Conservation (phyloP, 2,329 filamentous ascomycete species). For the Colletotrichum australisinense region DNA sequence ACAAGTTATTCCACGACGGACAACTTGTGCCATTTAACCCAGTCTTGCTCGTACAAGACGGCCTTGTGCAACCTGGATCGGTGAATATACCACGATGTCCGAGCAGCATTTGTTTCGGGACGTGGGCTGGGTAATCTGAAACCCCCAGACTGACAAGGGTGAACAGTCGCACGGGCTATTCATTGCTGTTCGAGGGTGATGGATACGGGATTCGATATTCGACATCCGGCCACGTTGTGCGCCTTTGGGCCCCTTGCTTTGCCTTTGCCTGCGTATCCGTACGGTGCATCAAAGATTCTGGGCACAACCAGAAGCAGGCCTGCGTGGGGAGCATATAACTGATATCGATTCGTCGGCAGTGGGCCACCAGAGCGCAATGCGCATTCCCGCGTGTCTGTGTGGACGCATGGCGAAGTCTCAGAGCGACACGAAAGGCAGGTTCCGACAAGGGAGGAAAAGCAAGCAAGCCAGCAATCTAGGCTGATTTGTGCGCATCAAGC, state of each 20-base stretch:
- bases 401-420: slow-evolving; percentile 10
- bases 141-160: slow-evolving; percentile 24
- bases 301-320: background rate
- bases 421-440: slow-evolving; percentile 14
- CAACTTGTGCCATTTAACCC: slow-evolving; percentile 15
- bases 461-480: slow-evolving; percentile 5
- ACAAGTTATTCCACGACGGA: slow-evolving; percentile 14
- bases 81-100: slow-evolving; percentile 37
- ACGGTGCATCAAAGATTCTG: background rate
- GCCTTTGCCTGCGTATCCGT: background rate
- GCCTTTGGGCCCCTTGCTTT: background rate
- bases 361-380: background rate
- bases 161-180: slow-evolving; percentile 14
- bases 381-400: slow-evolving; percentile 27
- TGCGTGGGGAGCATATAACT: background rate
- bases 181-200: slow-evolving; percentile 13
- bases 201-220: slow-evolving; percentile 23
- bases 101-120: slow-evolving; percentile 27
- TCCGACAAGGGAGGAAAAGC: slow-evolving; percentile 14
- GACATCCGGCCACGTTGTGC: slow-evolving; percentile 14
- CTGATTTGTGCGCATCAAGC: slow-evolving; percentile 8
- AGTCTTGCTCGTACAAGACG: slow-evolving; percentile 21
- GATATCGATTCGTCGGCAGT: slow-evolving; percentile 2
- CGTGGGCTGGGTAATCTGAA: slow-evolving; percentile 25
- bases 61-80: slow-evolving; percentile 32